These are phyloP conservation scores for Lepiota brunneoincarnata DNA, from an alignment of 768 basidiomycete genomes.

Conservation along the genomic window DNA sequence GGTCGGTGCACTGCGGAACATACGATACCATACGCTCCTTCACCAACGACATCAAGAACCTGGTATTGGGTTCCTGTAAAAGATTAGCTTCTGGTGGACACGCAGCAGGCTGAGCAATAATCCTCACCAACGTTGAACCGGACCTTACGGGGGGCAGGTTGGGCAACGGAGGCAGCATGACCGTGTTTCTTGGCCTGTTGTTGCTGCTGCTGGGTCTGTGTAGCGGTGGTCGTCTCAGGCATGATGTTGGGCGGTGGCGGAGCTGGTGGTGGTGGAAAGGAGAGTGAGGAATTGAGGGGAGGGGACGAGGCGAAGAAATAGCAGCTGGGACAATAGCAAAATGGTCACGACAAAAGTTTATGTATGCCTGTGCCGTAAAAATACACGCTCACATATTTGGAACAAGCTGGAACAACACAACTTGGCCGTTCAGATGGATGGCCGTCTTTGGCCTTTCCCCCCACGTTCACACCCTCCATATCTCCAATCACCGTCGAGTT, in stretches of 20 bases:
- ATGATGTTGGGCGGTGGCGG: constrained; percentile 14
- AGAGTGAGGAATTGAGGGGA: constrained; percentile 12
- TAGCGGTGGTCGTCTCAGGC: constrained; percentile 24
- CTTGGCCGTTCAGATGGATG: not conserved
- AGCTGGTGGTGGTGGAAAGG: constrained; percentile 17
- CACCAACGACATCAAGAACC: constrained; percentile 84
- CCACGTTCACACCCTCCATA: not conserved
- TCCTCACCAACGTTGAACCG: constrained; percentile 80
- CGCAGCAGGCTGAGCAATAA: constrained; percentile 4
- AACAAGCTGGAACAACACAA: constrained; percentile 11
- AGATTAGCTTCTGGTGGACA: constrained; percentile 8
- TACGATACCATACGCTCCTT: constrained; percentile 94
- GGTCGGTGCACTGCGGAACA: constrained; percentile 89
- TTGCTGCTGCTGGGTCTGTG: constrained; percentile 16
- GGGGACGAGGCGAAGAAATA: constrained; percentile 8
- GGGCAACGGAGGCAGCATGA: constrained; percentile 38
- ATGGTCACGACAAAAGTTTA: constrained; percentile 12
- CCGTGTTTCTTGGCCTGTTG: constrained; percentile 27
- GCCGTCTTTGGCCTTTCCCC: not conserved
- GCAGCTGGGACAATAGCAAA: constrained; percentile 14
- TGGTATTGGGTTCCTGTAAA: constrained; percentile 71
- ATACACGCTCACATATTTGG: constrained; percentile 13
- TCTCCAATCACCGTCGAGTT: constrained; percentile 2
- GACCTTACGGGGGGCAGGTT: constrained; percentile 73
- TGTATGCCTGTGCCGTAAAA: constrained; percentile 13